Conservation (phyloP, 148 eudicot species). For the Polygonum maritimum region DNA sequence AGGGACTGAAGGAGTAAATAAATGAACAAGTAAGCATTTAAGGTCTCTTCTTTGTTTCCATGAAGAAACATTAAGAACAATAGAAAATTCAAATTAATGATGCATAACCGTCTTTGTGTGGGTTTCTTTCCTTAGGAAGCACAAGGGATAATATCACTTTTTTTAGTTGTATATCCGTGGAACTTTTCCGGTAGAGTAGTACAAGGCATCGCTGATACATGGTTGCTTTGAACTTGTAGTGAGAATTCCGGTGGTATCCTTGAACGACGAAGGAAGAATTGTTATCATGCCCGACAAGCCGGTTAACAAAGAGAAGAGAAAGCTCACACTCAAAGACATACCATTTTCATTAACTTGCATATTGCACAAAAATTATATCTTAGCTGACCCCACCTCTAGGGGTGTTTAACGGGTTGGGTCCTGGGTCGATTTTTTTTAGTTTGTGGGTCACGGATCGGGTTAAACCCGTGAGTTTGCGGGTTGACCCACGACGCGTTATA, state of each 20-base stretch:
- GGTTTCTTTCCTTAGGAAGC: background rate
- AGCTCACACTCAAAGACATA: constrained; percentile 45
- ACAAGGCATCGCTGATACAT: background rate
- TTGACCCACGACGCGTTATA: too few relatives aligned
- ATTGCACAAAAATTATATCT: constrained; percentile 70
- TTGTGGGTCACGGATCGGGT: too few relatives aligned
- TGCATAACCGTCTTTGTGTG: background rate
- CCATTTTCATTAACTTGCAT: constrained; percentile 75
- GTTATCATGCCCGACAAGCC: constrained; percentile 57
- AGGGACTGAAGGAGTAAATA: background rate
- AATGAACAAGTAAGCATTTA: background rate
- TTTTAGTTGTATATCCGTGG: background rate
- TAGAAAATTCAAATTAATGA: background rate
- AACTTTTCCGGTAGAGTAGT: background rate
- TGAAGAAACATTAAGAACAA: background rate
- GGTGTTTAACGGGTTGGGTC: too few relatives aligned
- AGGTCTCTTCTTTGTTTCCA: background rate
- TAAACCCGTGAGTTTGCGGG: too few relatives aligned
- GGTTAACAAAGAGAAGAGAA: constrained; percentile 70
- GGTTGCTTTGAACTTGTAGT: constrained; percentile 35
- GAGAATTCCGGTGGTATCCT: constrained; percentile 72
- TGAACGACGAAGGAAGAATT: constrained; percentile 82
- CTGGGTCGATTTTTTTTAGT: too few relatives aligned
- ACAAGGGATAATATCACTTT: background rate
- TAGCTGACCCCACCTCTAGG: constrained; percentile 81